Evolutionary conservation across 208 protist species (phyloP).

Genomic region (Crithidia fasciculata): DNA sequence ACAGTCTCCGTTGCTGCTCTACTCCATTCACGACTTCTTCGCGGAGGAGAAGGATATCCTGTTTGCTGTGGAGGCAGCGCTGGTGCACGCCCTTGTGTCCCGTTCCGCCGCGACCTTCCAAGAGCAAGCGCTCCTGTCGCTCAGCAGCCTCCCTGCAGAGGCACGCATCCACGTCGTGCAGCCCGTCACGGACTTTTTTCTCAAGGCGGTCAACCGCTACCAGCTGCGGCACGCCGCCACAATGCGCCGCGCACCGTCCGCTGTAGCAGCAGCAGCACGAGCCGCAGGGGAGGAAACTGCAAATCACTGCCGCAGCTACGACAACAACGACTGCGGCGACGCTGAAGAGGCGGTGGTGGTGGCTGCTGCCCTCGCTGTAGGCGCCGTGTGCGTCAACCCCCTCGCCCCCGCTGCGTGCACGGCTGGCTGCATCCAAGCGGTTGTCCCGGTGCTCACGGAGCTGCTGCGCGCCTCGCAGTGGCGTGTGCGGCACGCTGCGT

Average conservation of each 20-base stretch:
- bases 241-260: constrained; percentile 15
- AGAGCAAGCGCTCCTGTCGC: constrained; percentile 65
- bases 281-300: no score
- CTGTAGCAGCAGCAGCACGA: not conserved
- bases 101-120: constrained; percentile 28
- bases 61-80: constrained; percentile 59
- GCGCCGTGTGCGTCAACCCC: constrained; percentile 42
- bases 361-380: constrained; percentile 48
- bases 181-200: constrained; percentile 66
- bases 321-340: not conserved
- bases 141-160: constrained; percentile 55
- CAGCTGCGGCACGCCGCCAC: constrained; percentile 23
- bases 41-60: constrained; percentile 41
- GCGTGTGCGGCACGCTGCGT: constrained; percentile 63
- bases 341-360: constrained; percentile 45
- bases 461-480: constrained; percentile 40
- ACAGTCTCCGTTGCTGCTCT: constrained; percentile 40
- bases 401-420: constrained; percentile 16
- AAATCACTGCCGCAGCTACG: not conserved
- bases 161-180: constrained; percentile 52
- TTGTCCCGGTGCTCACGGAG: constrained; percentile 24
- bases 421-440: not conserved
- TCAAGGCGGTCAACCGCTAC: constrained; percentile 18
- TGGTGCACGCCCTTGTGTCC: constrained; percentile 42
- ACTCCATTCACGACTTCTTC: constrained; percentile 51